phyloP scores from a whole-genome alignment of 2,329 filamentous ascomycete genomes.

The Xylariaceae sp. region DNA sequence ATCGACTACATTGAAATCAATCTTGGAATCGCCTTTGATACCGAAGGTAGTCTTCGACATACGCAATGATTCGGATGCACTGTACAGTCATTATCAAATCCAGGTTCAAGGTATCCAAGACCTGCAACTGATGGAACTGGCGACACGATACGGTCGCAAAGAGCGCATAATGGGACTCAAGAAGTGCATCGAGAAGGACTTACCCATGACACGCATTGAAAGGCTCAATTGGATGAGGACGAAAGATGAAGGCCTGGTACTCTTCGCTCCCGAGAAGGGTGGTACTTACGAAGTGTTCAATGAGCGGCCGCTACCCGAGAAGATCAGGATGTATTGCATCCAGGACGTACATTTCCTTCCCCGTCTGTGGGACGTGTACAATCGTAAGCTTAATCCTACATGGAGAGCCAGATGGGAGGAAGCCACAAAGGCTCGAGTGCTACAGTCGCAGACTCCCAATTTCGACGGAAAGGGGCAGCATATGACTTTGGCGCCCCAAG shows the following conservation, averaged over 20 bases:
- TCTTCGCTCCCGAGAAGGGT: slow-evolving; percentile 42
- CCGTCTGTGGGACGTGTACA: slow-evolving; percentile 30
- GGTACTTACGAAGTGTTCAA: slow-evolving; percentile 48
- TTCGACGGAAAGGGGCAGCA: slow-evolving; percentile 30
- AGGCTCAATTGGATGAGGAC: slow-evolving; percentile 25
- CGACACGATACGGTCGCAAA: slow-evolving; percentile 19
- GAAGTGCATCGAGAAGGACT: slow-evolving; percentile 33
- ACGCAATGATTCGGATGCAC: slow-evolving; percentile 55
- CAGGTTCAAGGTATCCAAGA: slow-evolving; percentile 45
- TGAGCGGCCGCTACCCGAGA: slow-evolving; percentile 39
- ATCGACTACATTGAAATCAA: slow-evolving; percentile 31
- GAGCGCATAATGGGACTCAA: slow-evolving; percentile 23
- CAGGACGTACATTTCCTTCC: slow-evolving; percentile 45
- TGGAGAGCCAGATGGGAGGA: slow-evolving; percentile 24
- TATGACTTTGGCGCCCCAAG: slow-evolving; percentile 29
- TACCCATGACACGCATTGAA: background rate
- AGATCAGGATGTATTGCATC: slow-evolving; percentile 44
- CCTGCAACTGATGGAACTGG: slow-evolving; percentile 56
- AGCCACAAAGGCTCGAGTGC: slow-evolving; percentile 29
- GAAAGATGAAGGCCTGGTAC: slow-evolving; percentile 36
- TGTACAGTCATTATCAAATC: slow-evolving; percentile 46
- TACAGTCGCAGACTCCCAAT: slow-evolving; percentile 25
- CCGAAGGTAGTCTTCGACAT: slow-evolving; percentile 58
- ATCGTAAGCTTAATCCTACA: slow-evolving; percentile 16
- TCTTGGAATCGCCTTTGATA: slow-evolving; percentile 44